Evolutionary conservation across 106 monocot genomes (phyloP), one percentile per base, ranked within the genome.

Genomic region (Triglochin maritima): DNA sequence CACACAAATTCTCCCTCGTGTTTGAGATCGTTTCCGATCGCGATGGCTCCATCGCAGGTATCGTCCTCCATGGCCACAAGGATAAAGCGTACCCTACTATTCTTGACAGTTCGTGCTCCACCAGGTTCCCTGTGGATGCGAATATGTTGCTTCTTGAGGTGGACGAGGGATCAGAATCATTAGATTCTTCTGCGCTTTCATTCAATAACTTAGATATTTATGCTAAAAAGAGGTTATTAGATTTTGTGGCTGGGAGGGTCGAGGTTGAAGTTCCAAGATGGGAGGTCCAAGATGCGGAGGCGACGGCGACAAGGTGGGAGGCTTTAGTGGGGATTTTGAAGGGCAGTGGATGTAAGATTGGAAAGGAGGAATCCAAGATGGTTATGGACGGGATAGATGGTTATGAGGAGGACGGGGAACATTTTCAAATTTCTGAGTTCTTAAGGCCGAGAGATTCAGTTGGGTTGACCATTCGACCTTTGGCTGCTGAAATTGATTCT

Each of bases 51-150:
- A 68, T 79, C 14, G 50, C 67, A 8, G 29, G 56, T 43, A 71
- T 93, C 66, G 82, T 89, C 71, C 79, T 93, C 62, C 84, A 89
- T 47, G 89, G 86, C n/a, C n/a, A n/a, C n/a, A n/a, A n/a, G n/a
- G n/a, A n/a, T n/a, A n/a, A n/a, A n/a, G n/a, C n/a, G n/a, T n/a
- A n/a, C n/a, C n/a, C n/a, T n/a, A n/a, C n/a, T n/a, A n/a, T n/a
- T n/a, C n/a, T n/a, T n/a, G n/a, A n/a, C n/a, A n/a, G n/a, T n/a
- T n/a, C n/a, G n/a, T n/a, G n/a, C n/a, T n/a, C n/a, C n/a, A n/a
- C n/a, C n/a, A n/a, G n/a, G n/a, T n/a, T n/a, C n/a, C n/a, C n/a
- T n/a, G n/a, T n/a, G n/a, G n/a, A n/a, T n/a, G 64, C 70, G 68
- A 86, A 88, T 65, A 75, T 88, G 52, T 81, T 93, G 53, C 67